Base-by-base conservation (phyloP, 805 yeast species). In the Kodamaea neixiangensis region DNA sequence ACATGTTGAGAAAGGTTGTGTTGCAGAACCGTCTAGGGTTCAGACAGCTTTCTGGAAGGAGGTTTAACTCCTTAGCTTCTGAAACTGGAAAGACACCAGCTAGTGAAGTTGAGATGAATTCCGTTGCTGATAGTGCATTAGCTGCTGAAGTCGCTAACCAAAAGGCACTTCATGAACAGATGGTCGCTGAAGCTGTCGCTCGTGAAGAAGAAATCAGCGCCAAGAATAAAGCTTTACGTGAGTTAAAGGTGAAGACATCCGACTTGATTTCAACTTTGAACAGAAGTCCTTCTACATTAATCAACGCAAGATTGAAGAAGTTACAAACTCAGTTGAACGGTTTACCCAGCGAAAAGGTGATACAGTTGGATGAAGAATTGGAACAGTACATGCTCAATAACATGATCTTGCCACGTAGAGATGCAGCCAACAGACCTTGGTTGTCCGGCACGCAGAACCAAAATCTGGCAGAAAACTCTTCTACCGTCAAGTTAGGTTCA, bases 161-260 rank as follows among this genome's bases (percentile, higher is more conserved):
- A 50, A 66, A 62, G 50, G 67, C 66, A 44, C 52, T 67, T 35
- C 68, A 77, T 55, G 77, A 73, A 52, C 63, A 58, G 50, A 75
- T 73, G n/a, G 54, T 73, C 42, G 74, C 76, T 1, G 76, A 72
- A 52, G 76, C 77, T 1, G 60, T 71, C n/a, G 76, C 77, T 6
- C 62, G 64, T 50, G 78, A 73, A 49, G 76, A 72, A 61, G 76
- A 69, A 52, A 69, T 67, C n/a, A 56, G 64, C 33, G 66, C 69
- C 14, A 67, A 56, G 46, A 67, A 70, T 37, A 70, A 69, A 51
- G 63, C 66, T 17, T 56, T 73, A 40, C 61, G 73, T 17, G 71
- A 71, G 52, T 62, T 69, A 50, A 67, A 63, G 50, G 53, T 57
- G 15, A 51, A 58, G 35, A 65, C 75, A 2, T 56, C 52, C 13